Evolutionary conservation across 202 grass and related monocot species (phyloP).

Genomic region (Brachypodium distachyon): DNA sequence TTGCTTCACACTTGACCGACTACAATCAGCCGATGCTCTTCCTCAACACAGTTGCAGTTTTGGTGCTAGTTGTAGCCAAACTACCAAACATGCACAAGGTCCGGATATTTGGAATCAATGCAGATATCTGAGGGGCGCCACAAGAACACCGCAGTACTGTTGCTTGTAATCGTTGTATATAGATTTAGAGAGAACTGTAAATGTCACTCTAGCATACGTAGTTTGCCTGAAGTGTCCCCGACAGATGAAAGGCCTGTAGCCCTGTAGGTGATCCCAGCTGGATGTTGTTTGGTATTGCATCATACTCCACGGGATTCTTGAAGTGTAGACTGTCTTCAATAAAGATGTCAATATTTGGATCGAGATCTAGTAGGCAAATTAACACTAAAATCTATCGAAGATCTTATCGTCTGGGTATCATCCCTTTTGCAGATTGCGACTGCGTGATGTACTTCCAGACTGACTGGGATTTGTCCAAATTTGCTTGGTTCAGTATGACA

Average conservation of each 20-base stretch:
- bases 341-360: conserved; percentile 7
- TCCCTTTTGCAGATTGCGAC: not conserved
- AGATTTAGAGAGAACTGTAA: conserved; percentile 17
- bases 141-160: not conserved
- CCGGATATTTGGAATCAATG: conserved; percentile 78
- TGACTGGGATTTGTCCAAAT: not conserved
- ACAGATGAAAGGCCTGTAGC: too few species aligned
- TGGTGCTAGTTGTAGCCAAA: conserved; percentile 60
- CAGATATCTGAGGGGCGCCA: conserved; percentile 25
- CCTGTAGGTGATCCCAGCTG: too few species aligned
- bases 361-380: not conserved
- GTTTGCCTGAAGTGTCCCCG: not conserved
- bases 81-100: conserved; percentile 82
- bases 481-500: not conserved
- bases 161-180: conserved; percentile 4
- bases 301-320: not conserved
- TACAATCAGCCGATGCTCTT: conserved; percentile 78
- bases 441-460: not conserved
- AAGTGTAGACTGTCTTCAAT: not conserved
- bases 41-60: conserved; percentile 47
- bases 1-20: conserved; percentile 68
- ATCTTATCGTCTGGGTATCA: not conserved
- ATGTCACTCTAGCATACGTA: conserved; percentile 10
- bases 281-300: not conserved
- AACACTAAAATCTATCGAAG: not conserved